Evolutionary conservation across 2,329 filamentous ascomycete genomes (phyloP), one percentile per base, ranked within the genome.

Genomic region (Ceratocystis huliohia): DNA sequence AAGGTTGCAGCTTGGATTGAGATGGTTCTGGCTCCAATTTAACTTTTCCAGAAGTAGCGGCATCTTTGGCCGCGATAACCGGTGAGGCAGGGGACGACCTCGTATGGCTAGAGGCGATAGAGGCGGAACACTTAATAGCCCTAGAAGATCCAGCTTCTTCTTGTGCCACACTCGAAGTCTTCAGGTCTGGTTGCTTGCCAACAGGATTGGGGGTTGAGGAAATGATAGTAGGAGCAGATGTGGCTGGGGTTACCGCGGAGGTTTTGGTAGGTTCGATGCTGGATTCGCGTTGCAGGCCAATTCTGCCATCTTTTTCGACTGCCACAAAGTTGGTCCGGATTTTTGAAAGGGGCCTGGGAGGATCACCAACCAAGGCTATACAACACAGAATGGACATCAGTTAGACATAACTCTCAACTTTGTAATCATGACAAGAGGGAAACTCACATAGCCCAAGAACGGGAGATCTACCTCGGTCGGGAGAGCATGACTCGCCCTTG

Each of bases 241-340:
- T 30, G 50, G n/a, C 22, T 10, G 66, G 33, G 5, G 74, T 72
- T 50, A 72, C 72, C 0, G 22, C 28, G 17, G 62, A 64, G 15
- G 65, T 20, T 20, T 56, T 63, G 30, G 61, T 53, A 30, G 78
- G 80, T 30, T 80, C 78, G 50, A 74, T 73, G 69, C 78, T 80
- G 28, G 73, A 73, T 53, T 79, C 76, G 67, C 77, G 74, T 71
- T 71, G 78, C 37, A 85, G 74, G 59, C 82, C 82, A 70, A 84
- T 76, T 57, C 80, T 77, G 65, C 83, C 82, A 75, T 84, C 81
- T 69, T 84, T 84, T 73, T 91, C 87, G 59, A 92, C 82, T 20
- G 87, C 83, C 64, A 92, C 82, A 73, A 92, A 92, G 73, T 79
- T 89, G 46, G 88, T 88, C 70, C 88, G 83, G 56, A 91, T 85